Conservation (phyloP, 441 rosid genomes). For the Hura crepitans region DNA sequence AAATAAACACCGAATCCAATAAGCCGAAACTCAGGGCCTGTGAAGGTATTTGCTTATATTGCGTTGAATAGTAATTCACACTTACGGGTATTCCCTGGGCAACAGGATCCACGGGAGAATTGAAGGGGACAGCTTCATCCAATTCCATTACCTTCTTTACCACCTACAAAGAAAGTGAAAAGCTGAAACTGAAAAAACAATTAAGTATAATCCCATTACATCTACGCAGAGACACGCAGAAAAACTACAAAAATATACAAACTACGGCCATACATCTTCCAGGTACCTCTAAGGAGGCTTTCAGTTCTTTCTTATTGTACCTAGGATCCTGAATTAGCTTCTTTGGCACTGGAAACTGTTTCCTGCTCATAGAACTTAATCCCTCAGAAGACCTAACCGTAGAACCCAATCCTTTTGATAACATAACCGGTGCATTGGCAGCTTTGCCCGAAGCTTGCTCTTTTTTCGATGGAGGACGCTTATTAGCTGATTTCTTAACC, state of each 20-base stretch:
- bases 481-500: slow-evolving; percentile 18
- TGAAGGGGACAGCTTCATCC: too few relatives aligned
- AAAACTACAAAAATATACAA: too few relatives aligned
- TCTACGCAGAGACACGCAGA: too few relatives aligned
- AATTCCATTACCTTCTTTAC: too few relatives aligned
- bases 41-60: neutral
- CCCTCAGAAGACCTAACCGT: slow-evolving; percentile 29
- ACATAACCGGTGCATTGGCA: slow-evolving; percentile 27
- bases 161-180: slow-evolving; percentile 2
- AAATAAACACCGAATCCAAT: too few relatives aligned
- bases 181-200: neutral
- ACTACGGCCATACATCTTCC: too few relatives aligned
- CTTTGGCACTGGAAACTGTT: slow-evolving; percentile 18
- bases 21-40: too few relatives aligned
- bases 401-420: slow-evolving; percentile 31
- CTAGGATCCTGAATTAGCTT: slow-evolving; percentile 21
- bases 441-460: slow-evolving; percentile 26
- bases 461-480: slow-evolving; percentile 28
- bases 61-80: too few relatives aligned
- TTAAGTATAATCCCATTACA: too few relatives aligned
- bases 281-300: slow-evolving; percentile 25
- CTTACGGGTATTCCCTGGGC: too few relatives aligned
- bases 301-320: slow-evolving; percentile 39
- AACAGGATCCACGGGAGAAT: too few relatives aligned
- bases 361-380: slow-evolving; percentile 30